Evolutionary conservation across 306 rosid genomes (phyloP).

Genomic region (Lathyrus aphaca): DNA sequence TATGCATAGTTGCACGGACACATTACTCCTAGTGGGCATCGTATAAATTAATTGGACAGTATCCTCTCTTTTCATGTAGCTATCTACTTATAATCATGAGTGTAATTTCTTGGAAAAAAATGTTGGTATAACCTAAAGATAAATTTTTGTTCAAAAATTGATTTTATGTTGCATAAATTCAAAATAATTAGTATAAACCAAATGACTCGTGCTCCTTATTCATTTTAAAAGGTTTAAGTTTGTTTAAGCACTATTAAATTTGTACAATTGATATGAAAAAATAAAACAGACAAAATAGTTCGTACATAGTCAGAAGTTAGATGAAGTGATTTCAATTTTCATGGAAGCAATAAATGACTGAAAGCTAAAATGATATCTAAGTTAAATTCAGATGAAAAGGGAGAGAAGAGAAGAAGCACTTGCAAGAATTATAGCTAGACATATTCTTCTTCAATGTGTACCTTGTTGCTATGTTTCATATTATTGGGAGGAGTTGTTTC

Average conservation of each 20-base stretch:
- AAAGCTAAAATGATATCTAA: background rate
- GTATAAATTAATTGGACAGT: too few relatives aligned
- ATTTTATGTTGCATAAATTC: slow-evolving; percentile 19
- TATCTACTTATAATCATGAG: too few relatives aligned
- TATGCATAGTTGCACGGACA: too few relatives aligned
- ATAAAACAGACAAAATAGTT: background rate
- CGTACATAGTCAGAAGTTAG: slow-evolving; percentile 38
- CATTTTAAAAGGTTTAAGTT: background rate
- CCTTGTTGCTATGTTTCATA: slow-evolving; percentile 2
- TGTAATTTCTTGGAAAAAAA: too few relatives aligned
- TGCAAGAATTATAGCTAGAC: background rate
- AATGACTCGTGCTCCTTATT: background rate
- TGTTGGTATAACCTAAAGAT: too few relatives aligned
- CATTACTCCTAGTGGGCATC: too few relatives aligned
- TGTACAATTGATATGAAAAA: background rate
- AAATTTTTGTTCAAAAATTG: too few relatives aligned
- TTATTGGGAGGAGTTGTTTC: background rate
- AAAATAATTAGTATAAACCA: background rate
- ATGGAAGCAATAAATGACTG: slow-evolving; percentile 30
- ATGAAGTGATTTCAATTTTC: slow-evolving; percentile 22
- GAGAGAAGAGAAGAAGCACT: background rate
- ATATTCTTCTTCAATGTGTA: background rate
- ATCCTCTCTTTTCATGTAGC: too few relatives aligned
- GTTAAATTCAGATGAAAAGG: background rate
- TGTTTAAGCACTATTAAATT: background rate